Conservation (phyloP, 2,329 filamentous ascomycete species). For the Ophiostoma fasciatum region DNA sequence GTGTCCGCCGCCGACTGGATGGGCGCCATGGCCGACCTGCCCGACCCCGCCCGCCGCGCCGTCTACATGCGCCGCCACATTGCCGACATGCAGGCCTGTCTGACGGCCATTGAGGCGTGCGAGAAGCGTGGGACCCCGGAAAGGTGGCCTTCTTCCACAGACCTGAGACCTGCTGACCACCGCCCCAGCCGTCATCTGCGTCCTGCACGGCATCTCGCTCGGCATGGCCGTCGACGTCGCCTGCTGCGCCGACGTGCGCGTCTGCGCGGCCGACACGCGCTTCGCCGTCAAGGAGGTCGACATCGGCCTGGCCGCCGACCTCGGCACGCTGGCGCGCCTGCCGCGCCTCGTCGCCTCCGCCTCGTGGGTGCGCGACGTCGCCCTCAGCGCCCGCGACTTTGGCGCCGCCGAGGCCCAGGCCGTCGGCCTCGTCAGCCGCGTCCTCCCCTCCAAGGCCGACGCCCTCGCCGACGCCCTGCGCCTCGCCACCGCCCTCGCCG, state of each 20-base stretch:
- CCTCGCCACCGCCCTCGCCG: constrained; percentile 50
- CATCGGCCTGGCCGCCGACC: constrained; percentile 66
- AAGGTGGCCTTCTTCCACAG: too few species aligned
- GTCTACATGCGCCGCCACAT: constrained; percentile 52
- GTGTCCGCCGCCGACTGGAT: constrained; percentile 46
- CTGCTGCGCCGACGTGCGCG: constrained; percentile 54
- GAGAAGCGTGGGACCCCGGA: constrained; percentile 79
- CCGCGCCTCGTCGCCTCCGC: constrained; percentile 57
- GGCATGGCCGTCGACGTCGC: constrained; percentile 66
- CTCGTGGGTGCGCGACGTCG: constrained; percentile 70
- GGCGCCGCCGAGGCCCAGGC: constrained; percentile 50
- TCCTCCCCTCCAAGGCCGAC: constrained; percentile 46
- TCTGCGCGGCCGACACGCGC: constrained; percentile 43
- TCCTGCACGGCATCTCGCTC: constrained; percentile 64
- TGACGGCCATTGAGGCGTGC: constrained; percentile 66
- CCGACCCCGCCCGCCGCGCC: constrained; percentile 52
- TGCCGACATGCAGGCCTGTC: constrained; percentile 63
- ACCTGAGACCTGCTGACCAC: neutral
- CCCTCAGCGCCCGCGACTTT: constrained; percentile 56
- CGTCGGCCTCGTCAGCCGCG: constrained; percentile 56
- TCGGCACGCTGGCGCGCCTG: constrained; percentile 58
- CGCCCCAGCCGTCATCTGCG: constrained; percentile 56
- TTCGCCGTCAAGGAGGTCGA: constrained; percentile 72
- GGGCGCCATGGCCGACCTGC: constrained; percentile 29
- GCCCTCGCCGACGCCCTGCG: constrained; percentile 48